Percentiles rank a stretch among this genome's conserved stretches.
These are phyloP conservation scores for Malassezia pachydermatis DNA, from an alignment of 1,284 basidiomycete species.

Conservation along the genomic window DNA sequence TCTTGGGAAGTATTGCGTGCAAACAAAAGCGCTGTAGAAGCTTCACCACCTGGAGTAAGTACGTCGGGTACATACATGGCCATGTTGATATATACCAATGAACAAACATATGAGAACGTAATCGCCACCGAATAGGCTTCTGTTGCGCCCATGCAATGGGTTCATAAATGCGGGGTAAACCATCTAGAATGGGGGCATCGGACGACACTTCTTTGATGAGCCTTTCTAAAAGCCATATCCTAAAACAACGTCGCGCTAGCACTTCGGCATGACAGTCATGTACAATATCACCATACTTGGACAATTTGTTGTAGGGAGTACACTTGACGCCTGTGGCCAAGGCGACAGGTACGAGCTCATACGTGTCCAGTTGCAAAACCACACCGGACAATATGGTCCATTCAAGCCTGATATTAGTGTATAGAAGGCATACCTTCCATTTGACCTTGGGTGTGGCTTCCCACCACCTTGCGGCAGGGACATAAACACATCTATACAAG, in stretches of 20 bases:
- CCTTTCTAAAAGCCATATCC: conserved; percentile 69
- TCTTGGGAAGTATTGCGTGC: conserved; percentile 22
- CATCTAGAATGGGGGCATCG: neutral
- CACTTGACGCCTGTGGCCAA: conserved; percentile 78
- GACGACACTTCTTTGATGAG: conserved; percentile 49
- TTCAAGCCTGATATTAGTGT: conserved; percentile 12
- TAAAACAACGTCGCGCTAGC: conserved; percentile 64
- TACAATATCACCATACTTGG: conserved; percentile 64
- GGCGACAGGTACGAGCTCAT: conserved; percentile 55
- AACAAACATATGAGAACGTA: conserved; percentile 55
- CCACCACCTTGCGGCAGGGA: conserved; percentile 16
- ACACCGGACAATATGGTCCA: conserved; percentile 23
- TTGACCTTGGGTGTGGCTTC: conserved; percentile 18
- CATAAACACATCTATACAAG: conserved; percentile 15
- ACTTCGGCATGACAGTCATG: conserved; percentile 87
- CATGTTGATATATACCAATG: conserved; percentile 73
- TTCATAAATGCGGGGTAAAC: conserved; percentile 5
- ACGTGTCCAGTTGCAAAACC: neutral
- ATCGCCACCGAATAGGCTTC: conserved; percentile 51
- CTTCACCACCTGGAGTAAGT: conserved; percentile 56
- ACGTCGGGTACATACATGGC: conserved; percentile 66
- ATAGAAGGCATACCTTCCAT: conserved; percentile 16
- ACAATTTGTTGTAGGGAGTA: conserved; percentile 59
- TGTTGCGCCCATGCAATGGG: neutral
- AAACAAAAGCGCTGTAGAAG: conserved; percentile 20